Evolutionary conservation across 2,329 filamentous ascomycete species (phyloP).

Genomic region (Alternaria sp.): DNA sequence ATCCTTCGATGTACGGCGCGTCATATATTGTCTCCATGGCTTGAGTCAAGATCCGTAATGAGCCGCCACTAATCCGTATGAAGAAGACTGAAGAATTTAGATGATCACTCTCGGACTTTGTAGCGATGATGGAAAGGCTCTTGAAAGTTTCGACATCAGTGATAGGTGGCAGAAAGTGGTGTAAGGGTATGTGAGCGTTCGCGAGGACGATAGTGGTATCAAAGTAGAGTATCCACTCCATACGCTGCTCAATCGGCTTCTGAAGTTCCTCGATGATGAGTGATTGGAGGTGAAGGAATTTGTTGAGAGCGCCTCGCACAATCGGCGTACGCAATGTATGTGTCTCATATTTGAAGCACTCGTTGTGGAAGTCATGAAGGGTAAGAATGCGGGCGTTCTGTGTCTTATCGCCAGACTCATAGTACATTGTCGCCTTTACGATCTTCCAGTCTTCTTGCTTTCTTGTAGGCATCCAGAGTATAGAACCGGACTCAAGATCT

Average conservation of each 20-base stretch:
- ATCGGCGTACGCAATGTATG: constrained; percentile 45
- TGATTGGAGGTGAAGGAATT: constrained; percentile 38
- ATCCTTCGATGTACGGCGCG: constrained; percentile 34
- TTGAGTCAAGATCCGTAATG: constrained; percentile 30
- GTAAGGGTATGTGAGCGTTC: constrained; percentile 39
- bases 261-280: constrained; percentile 37
- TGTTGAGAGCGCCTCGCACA: constrained; percentile 48
- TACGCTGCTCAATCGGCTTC: constrained; percentile 13
- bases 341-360: constrained; percentile 42
- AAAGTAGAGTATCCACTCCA: constrained; percentile 40
- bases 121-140: constrained; percentile 35
- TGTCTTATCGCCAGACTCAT: not conserved
- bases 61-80: constrained; percentile 5
- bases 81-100: constrained; percentile 43
- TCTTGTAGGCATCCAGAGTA: not conserved
- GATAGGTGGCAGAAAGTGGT: constrained; percentile 43
- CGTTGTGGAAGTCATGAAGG: not conserved
- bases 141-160: constrained; percentile 18
- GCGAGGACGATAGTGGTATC: constrained; percentile 35
- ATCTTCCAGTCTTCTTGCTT: not conserved
- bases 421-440: not conserved
- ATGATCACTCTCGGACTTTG: constrained; percentile 26
- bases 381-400: not conserved
- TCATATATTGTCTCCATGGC: constrained; percentile 30
- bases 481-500: not conserved